Base-by-base conservation (phyloP, 768 basidiomycete species). In the Boletales sp. region DNA sequence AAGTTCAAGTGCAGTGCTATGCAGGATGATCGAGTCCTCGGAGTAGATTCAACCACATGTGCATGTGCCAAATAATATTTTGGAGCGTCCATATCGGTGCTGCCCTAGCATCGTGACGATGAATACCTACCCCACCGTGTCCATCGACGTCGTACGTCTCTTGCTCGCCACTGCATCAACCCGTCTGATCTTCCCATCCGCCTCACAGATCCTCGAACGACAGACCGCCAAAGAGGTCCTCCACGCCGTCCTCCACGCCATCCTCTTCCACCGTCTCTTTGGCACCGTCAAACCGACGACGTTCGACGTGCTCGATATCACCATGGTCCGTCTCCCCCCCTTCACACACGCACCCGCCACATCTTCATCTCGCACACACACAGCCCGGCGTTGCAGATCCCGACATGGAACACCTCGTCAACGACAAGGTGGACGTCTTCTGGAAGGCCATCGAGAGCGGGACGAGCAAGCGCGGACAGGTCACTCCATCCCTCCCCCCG, bases 231-330 rank as follows among this genome's bases (percentile, higher is more conserved):
- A 83, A 65, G 89, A 91, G 56, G 86, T 85, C 39, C 77, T 92
- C 7, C 78, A 77, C 48, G 89, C 82, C 4, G 73, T 90, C 46
- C 75, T 93, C n/a, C 90, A 92, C 59, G 75, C 87, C 0, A 85
- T 92, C 42, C 72, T 92, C 14, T 92, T 93, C 62, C 90, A 93
- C 62, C 80, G 90, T 8, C 73, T 90, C 17, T 89, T 92, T 61
- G 90, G 90, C 4, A 83, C 81, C 0, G 78, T 92, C 38, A 88
- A 84, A 57, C 86, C 90, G 0, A 78, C 79, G 57, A 84, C 77
- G 2, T 84, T 87, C 51, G 90, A 92, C 50, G 83, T 92, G 0
- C 75, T 90, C 11, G 90, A 92, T 64, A 82, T 93, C 18, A 90
- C 89, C 1, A 85, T 93, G 83, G 89, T 90, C 46, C 36, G 82